Evolutionary conservation across 2,329 filamentous ascomycete species (phyloP).

Genomic region (Fusarium sp.): DNA sequence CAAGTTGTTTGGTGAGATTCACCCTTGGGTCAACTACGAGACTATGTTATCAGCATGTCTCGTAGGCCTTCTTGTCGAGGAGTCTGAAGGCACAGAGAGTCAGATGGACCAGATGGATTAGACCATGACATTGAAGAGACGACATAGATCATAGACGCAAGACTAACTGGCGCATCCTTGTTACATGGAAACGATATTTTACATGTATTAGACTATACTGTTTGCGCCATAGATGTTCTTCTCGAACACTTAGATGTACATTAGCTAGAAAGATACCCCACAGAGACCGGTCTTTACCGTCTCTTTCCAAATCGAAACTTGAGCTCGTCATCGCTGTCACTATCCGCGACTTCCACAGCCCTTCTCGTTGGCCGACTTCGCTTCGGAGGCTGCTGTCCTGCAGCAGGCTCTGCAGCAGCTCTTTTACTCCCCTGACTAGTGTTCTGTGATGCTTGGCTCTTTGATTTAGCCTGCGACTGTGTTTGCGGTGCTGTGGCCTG

Average conservation of each 20-base stretch:
- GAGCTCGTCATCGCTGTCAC: conserved; percentile 65
- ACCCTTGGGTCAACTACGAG: conserved; percentile 78
- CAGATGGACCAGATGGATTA: conserved; percentile 71
- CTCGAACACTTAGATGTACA: conserved; percentile 37
- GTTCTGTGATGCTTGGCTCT: conserved; percentile 42
- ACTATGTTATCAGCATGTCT: conserved; percentile 72
- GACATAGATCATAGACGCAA: background rate
- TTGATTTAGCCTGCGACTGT: conserved; percentile 43
- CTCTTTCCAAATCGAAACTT: conserved; percentile 66
- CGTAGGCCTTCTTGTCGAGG: conserved; percentile 70
- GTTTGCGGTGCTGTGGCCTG: conserved; percentile 40
- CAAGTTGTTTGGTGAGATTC: conserved; percentile 71
- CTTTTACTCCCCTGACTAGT: conserved; percentile 48
- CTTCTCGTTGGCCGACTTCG: conserved; percentile 48
- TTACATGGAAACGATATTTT: background rate
- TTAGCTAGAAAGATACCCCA: conserved; percentile 47
- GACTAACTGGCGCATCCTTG: background rate
- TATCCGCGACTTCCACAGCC: conserved; percentile 49
- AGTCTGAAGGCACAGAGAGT: conserved; percentile 54
- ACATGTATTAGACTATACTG: conserved; percentile 8
- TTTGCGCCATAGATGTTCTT: conserved; percentile 23
- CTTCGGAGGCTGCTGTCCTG: conserved; percentile 45
- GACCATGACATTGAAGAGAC: background rate
- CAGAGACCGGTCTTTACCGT: conserved; percentile 46
- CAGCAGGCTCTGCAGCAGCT: conserved; percentile 43